Evolutionary conservation across 192 early-diverging fungal species (phyloP).

Genomic region (Linnemannia schmuckeri): DNA sequence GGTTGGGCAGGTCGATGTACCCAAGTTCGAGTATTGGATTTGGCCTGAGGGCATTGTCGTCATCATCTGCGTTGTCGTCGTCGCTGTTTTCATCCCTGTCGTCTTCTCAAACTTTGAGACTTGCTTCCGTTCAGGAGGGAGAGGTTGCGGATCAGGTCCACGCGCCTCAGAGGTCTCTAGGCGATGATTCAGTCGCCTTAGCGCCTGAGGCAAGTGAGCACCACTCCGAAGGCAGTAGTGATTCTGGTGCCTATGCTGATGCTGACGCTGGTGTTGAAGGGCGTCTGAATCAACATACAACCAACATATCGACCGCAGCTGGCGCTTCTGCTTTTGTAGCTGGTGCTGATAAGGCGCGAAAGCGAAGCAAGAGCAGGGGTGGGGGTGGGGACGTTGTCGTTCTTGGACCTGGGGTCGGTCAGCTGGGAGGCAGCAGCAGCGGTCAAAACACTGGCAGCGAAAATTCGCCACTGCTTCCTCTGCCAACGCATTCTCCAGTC

Average conservation of each 20-base stretch:
- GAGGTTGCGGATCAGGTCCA: too few species aligned
- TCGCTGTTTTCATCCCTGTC: neutral
- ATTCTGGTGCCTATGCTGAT: too few species aligned
- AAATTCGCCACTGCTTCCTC: neutral
- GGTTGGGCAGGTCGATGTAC: neutral
- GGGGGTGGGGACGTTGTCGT: neutral
- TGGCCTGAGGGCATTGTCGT: neutral
- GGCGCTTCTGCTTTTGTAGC: neutral
- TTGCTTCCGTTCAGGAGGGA: neutral
- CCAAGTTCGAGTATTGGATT: neutral
- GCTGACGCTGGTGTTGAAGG: neutral
- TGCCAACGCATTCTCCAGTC: neutral
- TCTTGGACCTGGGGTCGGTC: too few species aligned
- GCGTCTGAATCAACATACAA: neutral
- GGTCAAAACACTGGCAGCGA: neutral
- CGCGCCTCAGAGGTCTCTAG: too few species aligned
- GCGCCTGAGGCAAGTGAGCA: neutral
- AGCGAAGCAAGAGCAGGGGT: neutral
- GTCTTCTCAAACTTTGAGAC: neutral
- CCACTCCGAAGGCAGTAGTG: neutral
- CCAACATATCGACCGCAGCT: neutral
- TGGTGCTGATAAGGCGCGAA: neutral
- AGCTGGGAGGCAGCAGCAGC: too few species aligned
- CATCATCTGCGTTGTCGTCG: neutral
- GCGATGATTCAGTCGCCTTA: too few species aligned